Conservation (phyloP, 805 yeast genomes). For the Naumovozyma baii region DNA sequence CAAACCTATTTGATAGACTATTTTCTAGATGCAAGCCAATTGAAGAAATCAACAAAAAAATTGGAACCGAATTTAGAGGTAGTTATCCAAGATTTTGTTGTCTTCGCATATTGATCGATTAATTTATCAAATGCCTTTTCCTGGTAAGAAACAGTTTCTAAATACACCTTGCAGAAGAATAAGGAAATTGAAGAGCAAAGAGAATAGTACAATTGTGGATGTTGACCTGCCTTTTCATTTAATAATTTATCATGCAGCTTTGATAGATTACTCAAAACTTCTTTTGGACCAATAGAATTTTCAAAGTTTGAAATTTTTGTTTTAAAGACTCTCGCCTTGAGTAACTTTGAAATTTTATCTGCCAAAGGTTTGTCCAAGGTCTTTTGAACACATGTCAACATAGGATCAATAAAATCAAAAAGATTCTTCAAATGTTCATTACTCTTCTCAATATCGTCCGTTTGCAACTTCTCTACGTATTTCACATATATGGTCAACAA, state of each 20-base stretch:
- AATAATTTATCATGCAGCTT: constrained; percentile 37
- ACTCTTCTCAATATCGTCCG: background rate
- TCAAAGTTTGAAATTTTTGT: constrained; percentile 26
- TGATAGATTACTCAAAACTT: constrained; percentile 24
- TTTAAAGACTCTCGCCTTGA: constrained; percentile 53
- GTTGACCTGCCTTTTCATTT: constrained; percentile 29
- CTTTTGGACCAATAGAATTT: constrained; percentile 9
- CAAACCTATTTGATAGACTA: constrained; percentile 4
- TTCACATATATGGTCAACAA: constrained; percentile 56
- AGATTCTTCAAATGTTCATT: constrained; percentile 20
- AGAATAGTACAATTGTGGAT: constrained; percentile 38
- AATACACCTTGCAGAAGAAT: constrained; percentile 48
- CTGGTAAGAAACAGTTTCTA: constrained; percentile 30
- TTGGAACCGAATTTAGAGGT: constrained; percentile 21
- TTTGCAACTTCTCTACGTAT: constrained; percentile 29
- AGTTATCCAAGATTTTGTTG: constrained; percentile 53
- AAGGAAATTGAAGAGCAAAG: constrained; percentile 46
- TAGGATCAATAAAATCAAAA: constrained; percentile 41
- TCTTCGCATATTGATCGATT: constrained; percentile 44
- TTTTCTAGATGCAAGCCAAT: constrained; percentile 61
- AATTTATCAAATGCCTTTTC: constrained; percentile 34
- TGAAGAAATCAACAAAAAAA: constrained; percentile 66
- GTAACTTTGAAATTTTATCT: constrained; percentile 61
- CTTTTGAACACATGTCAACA: constrained; percentile 49
- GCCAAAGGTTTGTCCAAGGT: constrained; percentile 67